A percentile compares a stretch with the other conserved stretches of the same genome.
Conservation (phyloP, 2,329 filamentous ascomycete species). For the Ascomycota sp. region DNA sequence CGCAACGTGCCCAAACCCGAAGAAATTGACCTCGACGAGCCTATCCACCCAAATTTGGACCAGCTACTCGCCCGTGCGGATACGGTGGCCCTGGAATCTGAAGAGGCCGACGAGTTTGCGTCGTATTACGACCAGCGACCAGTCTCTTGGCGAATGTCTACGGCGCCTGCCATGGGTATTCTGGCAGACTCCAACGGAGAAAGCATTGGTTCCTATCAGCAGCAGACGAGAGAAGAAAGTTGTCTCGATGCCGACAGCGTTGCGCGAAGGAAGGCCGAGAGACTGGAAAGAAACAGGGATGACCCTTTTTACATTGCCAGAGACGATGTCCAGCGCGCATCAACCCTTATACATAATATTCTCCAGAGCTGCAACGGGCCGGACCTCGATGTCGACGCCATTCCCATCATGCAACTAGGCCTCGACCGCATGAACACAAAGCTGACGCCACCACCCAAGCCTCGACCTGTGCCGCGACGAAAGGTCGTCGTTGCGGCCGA, state of each 20-base stretch:
- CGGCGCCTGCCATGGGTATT: constrained; percentile 30
- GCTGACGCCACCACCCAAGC: constrained; percentile 11
- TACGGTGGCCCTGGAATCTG: constrained; percentile 23
- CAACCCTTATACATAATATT: constrained; percentile 64
- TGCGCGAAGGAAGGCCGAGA: constrained; percentile 54
- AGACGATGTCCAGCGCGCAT: constrained; percentile 35
- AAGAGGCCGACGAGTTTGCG: constrained; percentile 46
- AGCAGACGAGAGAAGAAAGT: constrained; percentile 38
- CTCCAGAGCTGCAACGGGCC: constrained; percentile 51
- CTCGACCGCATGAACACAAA: constrained; percentile 32
- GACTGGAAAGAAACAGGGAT: constrained; percentile 65
- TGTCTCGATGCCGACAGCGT: constrained; percentile 55
- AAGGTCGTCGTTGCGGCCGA: constrained; percentile 51
- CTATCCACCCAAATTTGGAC: constrained; percentile 59
- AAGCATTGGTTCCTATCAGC: constrained; percentile 33
- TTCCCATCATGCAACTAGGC: constrained; percentile 86
- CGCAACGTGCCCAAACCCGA: constrained; percentile 64
- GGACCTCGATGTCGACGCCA: constrained; percentile 77
- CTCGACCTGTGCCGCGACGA: constrained; percentile 25
- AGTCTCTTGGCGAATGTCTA: constrained; percentile 28
- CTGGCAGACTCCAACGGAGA: constrained; percentile 31
- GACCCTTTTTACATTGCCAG: constrained; percentile 83
- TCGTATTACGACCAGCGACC: constrained; percentile 41
- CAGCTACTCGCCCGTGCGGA: constrained; percentile 43
- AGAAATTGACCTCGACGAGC: constrained; percentile 57